Evolutionary conservation across 2,329 filamentous ascomycete species (phyloP).

Genomic region (Colletotrichum graminicola): DNA sequence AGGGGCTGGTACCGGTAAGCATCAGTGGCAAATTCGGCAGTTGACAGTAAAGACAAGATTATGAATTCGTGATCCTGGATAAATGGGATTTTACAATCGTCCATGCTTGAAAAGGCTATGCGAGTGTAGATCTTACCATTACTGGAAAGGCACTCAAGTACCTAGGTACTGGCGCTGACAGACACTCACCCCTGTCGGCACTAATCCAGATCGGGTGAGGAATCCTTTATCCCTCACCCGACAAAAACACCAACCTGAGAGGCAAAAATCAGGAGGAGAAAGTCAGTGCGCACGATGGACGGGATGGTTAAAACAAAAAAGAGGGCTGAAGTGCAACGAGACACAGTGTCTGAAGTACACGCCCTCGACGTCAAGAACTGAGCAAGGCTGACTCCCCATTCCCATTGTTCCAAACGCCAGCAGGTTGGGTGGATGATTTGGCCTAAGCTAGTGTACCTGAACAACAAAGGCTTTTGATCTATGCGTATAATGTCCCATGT

Average conservation of each 20-base stretch:
- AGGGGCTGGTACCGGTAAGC: not conserved
- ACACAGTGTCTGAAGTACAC: no score
- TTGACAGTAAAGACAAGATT: not conserved
- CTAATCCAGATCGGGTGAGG: not conserved
- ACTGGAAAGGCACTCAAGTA: not conserved
- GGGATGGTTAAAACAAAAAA: no score
- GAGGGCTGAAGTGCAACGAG: no score
- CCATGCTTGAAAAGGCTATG: slow-evolving; percentile 14
- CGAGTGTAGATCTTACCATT: slow-evolving; percentile 16
- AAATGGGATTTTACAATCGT: slow-evolving; percentile 33
- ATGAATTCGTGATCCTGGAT: slow-evolving; percentile 14
- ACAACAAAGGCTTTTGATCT: not conserved
- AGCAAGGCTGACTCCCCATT: no score
- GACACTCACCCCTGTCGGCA: no score
- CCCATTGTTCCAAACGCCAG: not conserved
- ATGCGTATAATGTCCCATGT: not conserved
- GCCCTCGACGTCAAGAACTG: no score
- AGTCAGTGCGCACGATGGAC: no score
- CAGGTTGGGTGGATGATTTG: not conserved
- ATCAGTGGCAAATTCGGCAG: not conserved
- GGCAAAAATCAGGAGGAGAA: not conserved
- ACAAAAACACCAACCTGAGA: not conserved
- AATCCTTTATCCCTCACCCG: no score
- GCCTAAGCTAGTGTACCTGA: not conserved
- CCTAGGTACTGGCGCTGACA: not conserved